Evolutionary conservation across 148 eudicot genomes (phyloP), one percentile per base, ranked within the genome.

Genomic region (Polygonum maritimum): DNA sequence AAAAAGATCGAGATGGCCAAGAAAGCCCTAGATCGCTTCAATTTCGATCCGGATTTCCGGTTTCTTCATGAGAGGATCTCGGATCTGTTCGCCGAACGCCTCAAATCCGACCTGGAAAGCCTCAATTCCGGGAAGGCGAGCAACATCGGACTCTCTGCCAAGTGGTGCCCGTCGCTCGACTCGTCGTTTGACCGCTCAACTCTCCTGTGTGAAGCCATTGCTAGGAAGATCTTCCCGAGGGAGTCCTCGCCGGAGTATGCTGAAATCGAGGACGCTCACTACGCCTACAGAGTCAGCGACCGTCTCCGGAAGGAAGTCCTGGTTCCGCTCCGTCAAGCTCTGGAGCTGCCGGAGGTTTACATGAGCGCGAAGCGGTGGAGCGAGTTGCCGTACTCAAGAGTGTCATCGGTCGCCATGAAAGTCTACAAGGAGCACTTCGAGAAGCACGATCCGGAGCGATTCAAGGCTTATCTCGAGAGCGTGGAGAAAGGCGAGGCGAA

Each of bases 111-210:
- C 33, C 33, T 81, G 4, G 44, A 65, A 11, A 67, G n/a, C 12
- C 69, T 78, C 31, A 77, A 78, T 22, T 81, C 81, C 19, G 80
- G 73, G 5, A 14, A 69, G 9, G 8, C 11, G 33, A 78, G 39
- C 57, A 65, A 63, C 18, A 78, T 81, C n/a, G 75, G 81, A 26
- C 76, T 81, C 33, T 80, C 84, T 7, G 80, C 84, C 0, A 81
- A 81, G 40, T 81, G 84, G 81, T 81, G 84, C 11, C 84, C 84
- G 1, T 81, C 84, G 21, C 71, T 81, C 10, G 78, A 81, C 22
- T 81, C 84, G 2, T 75, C 76, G 0, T 81, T 75, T 39, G 84
- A 81, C 58, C 74, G 65, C 2, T 57, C 60, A 3, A 78, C 78
- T 9, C 70, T 81, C 35, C 75, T 81, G 14, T 81, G 80, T 47